Base-by-base conservation (phyloP, 176 grass and related monocot species). In the Themeda triandra region DNA sequence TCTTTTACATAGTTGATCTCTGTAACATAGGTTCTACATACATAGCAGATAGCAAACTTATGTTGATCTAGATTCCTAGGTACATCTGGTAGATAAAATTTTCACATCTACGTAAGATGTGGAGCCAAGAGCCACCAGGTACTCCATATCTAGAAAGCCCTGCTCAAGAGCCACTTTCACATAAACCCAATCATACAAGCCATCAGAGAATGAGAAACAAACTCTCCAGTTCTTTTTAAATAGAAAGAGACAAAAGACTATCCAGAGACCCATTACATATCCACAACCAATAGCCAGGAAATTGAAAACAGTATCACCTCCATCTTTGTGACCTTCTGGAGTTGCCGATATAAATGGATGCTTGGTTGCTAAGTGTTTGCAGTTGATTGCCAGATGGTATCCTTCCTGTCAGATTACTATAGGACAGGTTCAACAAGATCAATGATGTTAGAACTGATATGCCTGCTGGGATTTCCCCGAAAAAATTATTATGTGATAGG, bases 311-410 rank as follows among this genome's bases (percentile, higher is more conserved):
- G 3, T 8, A 30, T 79, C 60, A 4, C 6, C 23, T 31, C 3
- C 35, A 23, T 30, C 48, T 5, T 73, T 27, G 1, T 42, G 33
- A 1, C 8, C 6, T 42, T 72, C 35, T 62, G 49, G 6, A 40
- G 49, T 83, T 83, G 25, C 68, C 53, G 2, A 79, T 51, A 11
- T 86, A 80, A 1, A 73, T 74, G 0, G 17, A 86, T 8, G 29
- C 24, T 0, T 1, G 56, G 4, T 80, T n/a, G 21, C 51, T 24
- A 0, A 86, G 58, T 6, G 13, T 24, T 32, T 80, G 41, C 14
- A 86, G 58, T 10, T 86, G 58, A 37, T 64, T 24, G 17, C 58
- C 84, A 8, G n/a, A 6, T 29, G 84, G 77, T 86, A 86, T 80
- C 4, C 0, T 15, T 66, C 84, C 68, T 54, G 17, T 1, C 6